A percentile compares a stretch with the other conserved stretches of the same genome.
Conservation (phyloP, 345 rosid genomes). For the Stellera chamaejasme region DNA sequence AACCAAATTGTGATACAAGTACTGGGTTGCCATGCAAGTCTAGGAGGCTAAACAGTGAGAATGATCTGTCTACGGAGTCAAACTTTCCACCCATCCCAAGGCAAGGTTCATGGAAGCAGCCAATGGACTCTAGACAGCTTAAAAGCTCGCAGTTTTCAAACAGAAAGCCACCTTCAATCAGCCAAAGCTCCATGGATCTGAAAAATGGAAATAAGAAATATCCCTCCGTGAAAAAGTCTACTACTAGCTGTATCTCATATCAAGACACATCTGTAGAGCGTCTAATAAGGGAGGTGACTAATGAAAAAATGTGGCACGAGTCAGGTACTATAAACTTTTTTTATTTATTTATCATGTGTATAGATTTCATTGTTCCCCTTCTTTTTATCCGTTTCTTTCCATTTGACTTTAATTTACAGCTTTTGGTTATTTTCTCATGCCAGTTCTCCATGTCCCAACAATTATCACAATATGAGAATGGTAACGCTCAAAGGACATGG, state of each 20-base stretch:
- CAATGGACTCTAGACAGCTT: conserved; percentile 41
- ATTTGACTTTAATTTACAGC: conserved; percentile 12
- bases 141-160: conserved; percentile 46
- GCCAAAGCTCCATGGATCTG: conserved; percentile 60
- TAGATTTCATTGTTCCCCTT: conserved; percentile 5
- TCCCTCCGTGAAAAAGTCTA: conserved; percentile 50
- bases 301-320: conserved; percentile 87
- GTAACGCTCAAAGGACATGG: conserved; percentile 31
- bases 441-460: conserved; percentile 29
- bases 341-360: neutral
- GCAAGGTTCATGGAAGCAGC: conserved; percentile 82
- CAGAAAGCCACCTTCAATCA: conserved; percentile 39
- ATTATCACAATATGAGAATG: conserved; percentile 28
- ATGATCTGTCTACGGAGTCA: conserved; percentile 47
- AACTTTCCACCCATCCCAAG: conserved; percentile 45
- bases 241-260: conserved; percentile 32
- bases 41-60: conserved; percentile 52
- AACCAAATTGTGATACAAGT: conserved; percentile 57
- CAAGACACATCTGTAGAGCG: conserved; percentile 99
- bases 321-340: conserved; percentile 37
- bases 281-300: conserved; percentile 93
- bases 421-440: conserved; percentile 21
- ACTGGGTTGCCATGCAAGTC: conserved; percentile 39
- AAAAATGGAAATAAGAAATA: conserved; percentile 69
- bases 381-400: neutral